These are phyloP conservation scores for Malassezia restricta DNA, from an alignment of 1,284 basidiomycete species.

Conservation along the genomic window DNA sequence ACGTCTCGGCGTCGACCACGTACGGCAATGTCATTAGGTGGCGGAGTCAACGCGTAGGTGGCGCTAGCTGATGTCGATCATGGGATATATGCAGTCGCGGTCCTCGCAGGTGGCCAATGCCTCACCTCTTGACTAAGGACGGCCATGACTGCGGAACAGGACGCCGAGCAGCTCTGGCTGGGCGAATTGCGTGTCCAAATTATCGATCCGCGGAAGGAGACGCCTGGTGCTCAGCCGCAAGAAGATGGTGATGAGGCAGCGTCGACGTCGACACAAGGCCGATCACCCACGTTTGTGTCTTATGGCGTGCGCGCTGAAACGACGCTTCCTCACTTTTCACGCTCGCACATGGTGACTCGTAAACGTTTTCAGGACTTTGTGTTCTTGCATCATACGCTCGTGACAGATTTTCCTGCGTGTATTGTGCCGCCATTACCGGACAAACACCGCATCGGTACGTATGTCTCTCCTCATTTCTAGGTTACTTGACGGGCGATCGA, in stretches of 20 bases:
- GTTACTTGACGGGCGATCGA: constrained; percentile 86
- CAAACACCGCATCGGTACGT: constrained; percentile 68
- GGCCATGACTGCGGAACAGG: too few relatives aligned
- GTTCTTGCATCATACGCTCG: constrained; percentile 76
- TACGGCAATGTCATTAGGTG: constrained; percentile 58
- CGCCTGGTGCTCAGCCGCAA: constrained; percentile 57
- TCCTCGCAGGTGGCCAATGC: background rate
- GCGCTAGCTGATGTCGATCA: background rate
- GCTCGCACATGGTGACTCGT: constrained; percentile 58
- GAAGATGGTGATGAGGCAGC: background rate
- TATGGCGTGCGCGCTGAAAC: constrained; percentile 86
- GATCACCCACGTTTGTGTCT: constrained; percentile 73
- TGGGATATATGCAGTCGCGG: background rate
- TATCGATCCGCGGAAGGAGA: constrained; percentile 80
- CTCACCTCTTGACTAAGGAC: too few relatives aligned
- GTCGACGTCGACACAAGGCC: constrained; percentile 40
- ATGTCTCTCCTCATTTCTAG: constrained; percentile 4
- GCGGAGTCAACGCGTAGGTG: background rate
- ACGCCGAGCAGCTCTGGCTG: constrained; percentile 19
- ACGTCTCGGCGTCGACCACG: constrained; percentile 82
- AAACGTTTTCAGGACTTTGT: constrained; percentile 94
- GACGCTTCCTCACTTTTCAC: constrained; percentile 60
- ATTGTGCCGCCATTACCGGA: constrained; percentile 90
- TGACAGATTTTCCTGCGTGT: constrained; percentile 85
- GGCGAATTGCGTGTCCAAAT: constrained; percentile 55